Percentiles rank a stretch among this genome's conserved stretches.
Conservation (phyloP, 345 rosid species). For the Rhodamnia rubescens region DNA sequence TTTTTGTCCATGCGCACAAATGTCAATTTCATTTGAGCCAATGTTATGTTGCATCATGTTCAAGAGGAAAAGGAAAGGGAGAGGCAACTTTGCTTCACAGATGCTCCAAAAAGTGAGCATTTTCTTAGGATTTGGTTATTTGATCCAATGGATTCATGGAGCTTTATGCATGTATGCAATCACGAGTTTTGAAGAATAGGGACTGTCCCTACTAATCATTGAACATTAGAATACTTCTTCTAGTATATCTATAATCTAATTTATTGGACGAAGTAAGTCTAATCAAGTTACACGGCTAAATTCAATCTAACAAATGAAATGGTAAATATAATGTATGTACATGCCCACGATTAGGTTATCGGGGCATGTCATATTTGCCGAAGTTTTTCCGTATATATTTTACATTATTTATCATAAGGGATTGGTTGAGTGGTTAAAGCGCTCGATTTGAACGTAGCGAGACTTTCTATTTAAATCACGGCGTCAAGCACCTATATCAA, state of each 20-base stretch:
- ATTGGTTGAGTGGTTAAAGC: not conserved
- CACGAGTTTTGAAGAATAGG: not conserved
- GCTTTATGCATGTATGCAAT: not conserved
- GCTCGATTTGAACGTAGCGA: not conserved
- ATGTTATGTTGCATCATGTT: not conserved
- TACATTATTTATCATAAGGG: not conserved
- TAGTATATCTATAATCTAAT: not conserved
- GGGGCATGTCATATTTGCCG: not conserved
- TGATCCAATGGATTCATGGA: not conserved
- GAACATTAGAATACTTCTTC: not conserved
- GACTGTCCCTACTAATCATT: not conserved
- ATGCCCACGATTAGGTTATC: too few species aligned
- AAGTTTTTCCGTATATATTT: not conserved
- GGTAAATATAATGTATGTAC: not conserved
- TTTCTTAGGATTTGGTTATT: not conserved
- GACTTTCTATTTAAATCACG: fast-evolving
- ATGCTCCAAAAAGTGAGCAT: not conserved
- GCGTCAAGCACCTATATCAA: fast-evolving
- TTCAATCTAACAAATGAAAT: not conserved
- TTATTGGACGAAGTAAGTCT: not conserved
- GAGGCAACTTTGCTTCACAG: not conserved
- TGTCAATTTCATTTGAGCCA: not conserved
- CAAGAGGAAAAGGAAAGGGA: not conserved
- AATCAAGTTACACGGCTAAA: not conserved
- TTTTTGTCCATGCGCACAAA: not conserved